Base-by-base conservation (phyloP, 148 eudicot species). In the Selenicereus undatus region DNA sequence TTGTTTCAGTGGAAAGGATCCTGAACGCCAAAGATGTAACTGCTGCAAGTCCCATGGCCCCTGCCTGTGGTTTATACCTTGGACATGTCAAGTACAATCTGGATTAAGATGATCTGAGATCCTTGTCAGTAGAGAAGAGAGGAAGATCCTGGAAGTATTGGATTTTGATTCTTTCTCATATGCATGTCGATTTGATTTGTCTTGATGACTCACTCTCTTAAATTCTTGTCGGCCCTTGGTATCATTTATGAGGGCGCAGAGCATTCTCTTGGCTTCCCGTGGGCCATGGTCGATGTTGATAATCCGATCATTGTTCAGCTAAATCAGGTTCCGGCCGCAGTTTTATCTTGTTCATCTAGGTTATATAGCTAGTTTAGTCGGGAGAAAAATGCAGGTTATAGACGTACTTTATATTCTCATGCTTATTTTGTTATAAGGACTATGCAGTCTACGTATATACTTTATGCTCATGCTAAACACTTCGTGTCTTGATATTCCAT, bases 11-110 rank as follows among this genome's bases (percentile, higher is more conserved):
- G 81, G 86, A 91, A 76, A 88, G 90, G 81, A 92, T 96, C 82
- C 90, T 96, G 64, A 81, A 91, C 22, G 99, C 94, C 71, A 93
- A 88, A 88, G 84, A 80, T 22, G 93, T 96, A 4, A 84, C 87
- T 32, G 95, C 97, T 80, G 93, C 93, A 42, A 84, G 90, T 83
- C 98, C 99, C 13, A 93, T 96, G 99, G 99, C 99, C 11, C 98
- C 99, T 74, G 92, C 99, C 16, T 88, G 89, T 76, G 99, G 99
- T 76, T 89, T 96, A 81, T 96, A 91, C 82, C 97, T 96, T 58
- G 98, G 93, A 70, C 89, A 81, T 39, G 99, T 96, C 60, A 93
- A 89, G 71, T 96, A 96, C 73, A 93, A 92, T 82, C 86, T 91
- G 72, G 87, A 89, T 78, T 83, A 73, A 85, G 32, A 21, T 30